Percentiles rank a stretch among this genome's conserved stretches.
These are phyloP conservation scores for Xylariaceae sp. DNA, from an alignment of 2,329 filamentous ascomycete genomes.

Conservation along the genomic window DNA sequence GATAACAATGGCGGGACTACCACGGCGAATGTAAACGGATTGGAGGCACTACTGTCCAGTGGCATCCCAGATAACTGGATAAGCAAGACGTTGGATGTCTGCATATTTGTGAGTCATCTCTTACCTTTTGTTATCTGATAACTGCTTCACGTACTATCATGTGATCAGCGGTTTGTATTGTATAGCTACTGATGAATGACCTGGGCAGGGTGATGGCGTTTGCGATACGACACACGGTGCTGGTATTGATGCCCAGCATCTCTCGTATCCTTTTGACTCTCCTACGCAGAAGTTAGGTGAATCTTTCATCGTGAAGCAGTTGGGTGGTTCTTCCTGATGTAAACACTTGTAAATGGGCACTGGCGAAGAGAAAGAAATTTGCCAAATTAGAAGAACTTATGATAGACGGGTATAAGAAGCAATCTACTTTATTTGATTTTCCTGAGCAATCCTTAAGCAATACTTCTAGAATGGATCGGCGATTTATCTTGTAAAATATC, in stretches of 20 bases:
- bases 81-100: slow-evolving; percentile 17
- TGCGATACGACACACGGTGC: slow-evolving; percentile 12
- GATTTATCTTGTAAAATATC: too few species aligned
- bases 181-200: neutral
- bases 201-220: slow-evolving; percentile 17
- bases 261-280: slow-evolving; percentile 8
- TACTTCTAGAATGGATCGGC: too few species aligned
- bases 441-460: too few species aligned
- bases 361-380: too few species aligned
- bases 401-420: too few species aligned
- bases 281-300: slow-evolving; percentile 12
- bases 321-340: neutral
- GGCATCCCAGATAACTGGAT: slow-evolving; percentile 14
- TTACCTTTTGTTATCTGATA: neutral
- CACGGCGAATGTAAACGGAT: slow-evolving; percentile 12
- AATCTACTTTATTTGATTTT: too few species aligned
- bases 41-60: neutral
- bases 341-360: too few species aligned
- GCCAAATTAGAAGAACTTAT: too few species aligned
- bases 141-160: too few species aligned
- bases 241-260: slow-evolving; percentile 9
- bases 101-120: slow-evolving; percentile 16
- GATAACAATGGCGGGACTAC: slow-evolving; percentile 18
- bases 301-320: slow-evolving; percentile 5
- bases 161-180: too few species aligned